Evolutionary conservation across 2,329 filamentous ascomycete species (phyloP), one percentile per base, ranked within the genome.

Genomic region (Alternaria viburni): DNA sequence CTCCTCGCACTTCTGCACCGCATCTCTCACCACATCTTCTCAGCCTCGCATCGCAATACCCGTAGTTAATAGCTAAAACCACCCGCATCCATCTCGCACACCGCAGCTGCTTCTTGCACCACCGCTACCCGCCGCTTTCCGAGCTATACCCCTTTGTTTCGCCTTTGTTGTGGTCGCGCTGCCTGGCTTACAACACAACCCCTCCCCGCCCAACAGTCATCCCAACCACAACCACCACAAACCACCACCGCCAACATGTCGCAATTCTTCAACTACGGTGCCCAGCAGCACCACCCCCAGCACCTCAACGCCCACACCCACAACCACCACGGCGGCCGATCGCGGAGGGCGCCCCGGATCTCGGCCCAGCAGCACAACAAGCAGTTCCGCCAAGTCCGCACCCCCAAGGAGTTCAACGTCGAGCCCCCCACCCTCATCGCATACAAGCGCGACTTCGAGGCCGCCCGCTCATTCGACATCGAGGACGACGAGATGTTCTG

Each of bases 401-500:
- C 90, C 75, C 93, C 95, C 83, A 94, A 96, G 81, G 93, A 97
- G 80, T 79, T 78, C 66, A 83, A 93, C 68, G 89, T 89, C 73
- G 93, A 97, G 81, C 86, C 90, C n/a, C 89, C 89, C 19, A 88
- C 90, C 54, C 85, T 96, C 64, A 87, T 87, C 65, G 89, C 90
- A 67, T 97, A 97, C 84, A 91, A 95, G 72, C 89, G 89, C 71
- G 90, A 93, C 77, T 97, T 97, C 73, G 94, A 98, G 83, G 92
- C 93, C 68, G 93, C 92, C 63, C 89, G 93, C 63, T 97, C 94
- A 10, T 98, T 98, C 77, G 95, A 98, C 73, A 87, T 98, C 66
- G 95, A 97, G 77, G 95, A 98, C 79, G 95, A 98, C 80, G 87
- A 97, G 83, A 91, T 97, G 81, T 98, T 98, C 82, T 97, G 94